These are phyloP conservation scores for Phytophthora pistaciae DNA, from an alignment of 352 stramenopile species.

Conservation along the genomic window DNA sequence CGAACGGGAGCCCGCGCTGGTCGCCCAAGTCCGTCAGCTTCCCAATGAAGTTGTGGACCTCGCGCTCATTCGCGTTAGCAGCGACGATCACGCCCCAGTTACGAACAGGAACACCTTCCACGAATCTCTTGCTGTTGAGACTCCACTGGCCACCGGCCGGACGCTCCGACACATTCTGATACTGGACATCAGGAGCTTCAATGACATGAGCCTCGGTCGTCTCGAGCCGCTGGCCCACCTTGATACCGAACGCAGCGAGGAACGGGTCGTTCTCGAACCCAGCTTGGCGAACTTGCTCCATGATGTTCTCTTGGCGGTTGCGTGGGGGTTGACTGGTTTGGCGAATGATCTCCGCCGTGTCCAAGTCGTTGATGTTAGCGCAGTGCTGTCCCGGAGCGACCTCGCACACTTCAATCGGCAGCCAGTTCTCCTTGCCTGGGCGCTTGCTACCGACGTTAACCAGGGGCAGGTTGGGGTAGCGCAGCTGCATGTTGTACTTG, in stretches of 20 bases:
- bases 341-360: conserved; percentile 85
- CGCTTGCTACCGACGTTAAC: conserved; percentile 72
- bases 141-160: conserved; percentile 77
- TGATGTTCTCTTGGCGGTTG: conserved; percentile 58
- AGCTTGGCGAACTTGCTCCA: conserved; percentile 64
- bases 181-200: conserved; percentile 66
- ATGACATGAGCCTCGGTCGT: conserved; percentile 53
- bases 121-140: conserved; percentile 71
- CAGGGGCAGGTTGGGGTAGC: conserved; percentile 70
- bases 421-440: conserved; percentile 52
- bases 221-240: conserved; percentile 58
- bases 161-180: conserved; percentile 65
- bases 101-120: conserved; percentile 45
- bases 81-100: conserved; percentile 68
- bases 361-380: conserved; percentile 74
- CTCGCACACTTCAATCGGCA: conserved; percentile 85
- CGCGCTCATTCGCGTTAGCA: conserved; percentile 35
- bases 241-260: conserved; percentile 64
- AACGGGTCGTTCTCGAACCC: conserved; percentile 78
- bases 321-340: conserved; percentile 61
- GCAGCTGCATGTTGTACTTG: conserved; percentile 60
- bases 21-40: conserved; percentile 37
- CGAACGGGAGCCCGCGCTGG: conserved; percentile 49
- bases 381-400: conserved; percentile 76
- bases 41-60: conserved; percentile 45